A percentile compares a stretch with the other conserved stretches of the same genome.
Evolutionary conservation across 2,329 filamentous ascomycete genomes (phyloP).

Genomic region (Pseudocercospora cruenta): DNA sequence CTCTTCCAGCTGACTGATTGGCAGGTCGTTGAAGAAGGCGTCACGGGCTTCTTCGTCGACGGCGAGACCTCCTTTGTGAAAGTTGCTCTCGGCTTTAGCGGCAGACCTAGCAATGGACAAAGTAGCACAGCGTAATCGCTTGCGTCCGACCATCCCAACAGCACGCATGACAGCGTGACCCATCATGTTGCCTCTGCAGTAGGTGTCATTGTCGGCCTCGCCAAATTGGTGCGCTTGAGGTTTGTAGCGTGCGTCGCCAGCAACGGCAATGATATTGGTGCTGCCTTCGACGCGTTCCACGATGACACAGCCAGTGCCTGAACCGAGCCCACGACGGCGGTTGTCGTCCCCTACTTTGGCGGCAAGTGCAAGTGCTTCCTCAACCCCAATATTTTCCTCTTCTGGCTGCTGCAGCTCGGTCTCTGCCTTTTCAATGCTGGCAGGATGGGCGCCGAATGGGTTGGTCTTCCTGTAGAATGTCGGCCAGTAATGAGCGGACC

Average conservation of each 20-base stretch:
- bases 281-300: conserved; percentile 62
- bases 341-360: conserved; percentile 65
- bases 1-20: conserved; percentile 69
- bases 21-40: conserved; percentile 69
- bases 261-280: conserved; percentile 68
- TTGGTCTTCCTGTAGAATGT: conserved; percentile 86
- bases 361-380: conserved; percentile 65
- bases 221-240: conserved; percentile 36
- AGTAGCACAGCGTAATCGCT: conserved; percentile 47
- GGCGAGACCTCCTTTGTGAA: conserved; percentile 39
- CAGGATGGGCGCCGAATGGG: conserved; percentile 80
- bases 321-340: conserved; percentile 62
- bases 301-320: conserved; percentile 74
- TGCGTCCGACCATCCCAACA: conserved; percentile 77
- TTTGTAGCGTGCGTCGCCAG: conserved; percentile 75
- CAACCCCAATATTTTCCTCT: conserved; percentile 55
- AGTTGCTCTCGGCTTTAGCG: conserved; percentile 38
- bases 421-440: conserved; percentile 70
- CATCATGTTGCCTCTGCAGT: conserved; percentile 69
- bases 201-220: conserved; percentile 22
- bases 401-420: conserved; percentile 61
- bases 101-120: conserved; percentile 34
- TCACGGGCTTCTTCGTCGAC: conserved; percentile 39
- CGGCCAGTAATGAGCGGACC: conserved; percentile 80
- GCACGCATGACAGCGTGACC: conserved; percentile 77